phyloP scores from a whole-genome alignment of 2,329 filamentous ascomycete species.

The Fusarium albosuccineum region DNA sequence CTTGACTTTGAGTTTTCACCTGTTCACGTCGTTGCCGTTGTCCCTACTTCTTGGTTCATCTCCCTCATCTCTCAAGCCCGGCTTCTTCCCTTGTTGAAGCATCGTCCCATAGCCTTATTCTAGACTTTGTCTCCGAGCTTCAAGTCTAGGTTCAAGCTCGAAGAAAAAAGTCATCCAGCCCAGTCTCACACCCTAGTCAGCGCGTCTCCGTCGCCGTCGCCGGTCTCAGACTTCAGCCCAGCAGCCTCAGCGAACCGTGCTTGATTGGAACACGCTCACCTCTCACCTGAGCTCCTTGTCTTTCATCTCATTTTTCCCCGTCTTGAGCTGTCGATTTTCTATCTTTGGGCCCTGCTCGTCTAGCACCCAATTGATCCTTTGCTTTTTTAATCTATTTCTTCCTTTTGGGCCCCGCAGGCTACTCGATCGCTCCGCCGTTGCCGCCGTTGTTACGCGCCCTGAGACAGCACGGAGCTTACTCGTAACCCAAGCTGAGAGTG shows the following conservation, averaged over 20 bases:
- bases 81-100: constrained; percentile 6
- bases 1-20: constrained; percentile 15
- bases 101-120: constrained; percentile 10
- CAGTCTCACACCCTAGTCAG: constrained; percentile 9
- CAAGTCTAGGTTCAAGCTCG: neutral
- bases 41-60: constrained; percentile 14
- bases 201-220: constrained; percentile 34
- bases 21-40: neutral
- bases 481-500: neutral
- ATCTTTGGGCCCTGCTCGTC: no score
- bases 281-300: constrained; percentile 19
- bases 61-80: constrained; percentile 1
- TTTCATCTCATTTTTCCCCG: constrained; percentile 7
- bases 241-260: constrained; percentile 36
- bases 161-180: neutral
- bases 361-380: neutral
- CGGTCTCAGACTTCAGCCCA: constrained; percentile 48
- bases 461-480: constrained; percentile 15
- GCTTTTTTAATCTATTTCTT: neutral
- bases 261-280: constrained; percentile 27
- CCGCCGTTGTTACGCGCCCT: constrained; percentile 23
- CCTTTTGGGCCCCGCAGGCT: neutral
- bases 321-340: no score
- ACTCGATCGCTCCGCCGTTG: constrained; percentile 14
- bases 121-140: constrained; percentile 7